Conservation (phyloP, 2,329 filamentous ascomycete species). For the Trichoderma koningiopsis region DNA sequence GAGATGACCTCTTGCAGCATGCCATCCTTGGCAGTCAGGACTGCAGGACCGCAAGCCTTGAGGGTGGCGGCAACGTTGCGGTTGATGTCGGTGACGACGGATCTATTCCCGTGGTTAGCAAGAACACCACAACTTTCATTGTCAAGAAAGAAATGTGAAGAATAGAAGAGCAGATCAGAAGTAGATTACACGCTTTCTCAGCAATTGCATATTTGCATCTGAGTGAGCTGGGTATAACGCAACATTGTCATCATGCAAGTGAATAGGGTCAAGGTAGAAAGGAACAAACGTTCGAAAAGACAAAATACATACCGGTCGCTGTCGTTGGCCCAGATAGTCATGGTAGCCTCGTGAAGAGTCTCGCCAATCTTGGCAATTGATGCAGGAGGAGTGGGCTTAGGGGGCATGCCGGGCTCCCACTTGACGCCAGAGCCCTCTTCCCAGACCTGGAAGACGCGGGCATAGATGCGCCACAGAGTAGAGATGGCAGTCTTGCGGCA, state of each 20-base stretch:
- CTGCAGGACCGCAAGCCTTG: slow-evolving; percentile 85
- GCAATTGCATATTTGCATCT: slow-evolving; percentile 82
- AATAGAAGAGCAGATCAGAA: slow-evolving; percentile 39
- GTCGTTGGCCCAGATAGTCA: slow-evolving; percentile 86
- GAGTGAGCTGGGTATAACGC: slow-evolving; percentile 99
- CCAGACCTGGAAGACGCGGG: slow-evolving; percentile 84
- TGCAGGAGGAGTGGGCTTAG: slow-evolving; percentile 74
- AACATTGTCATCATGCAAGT: slow-evolving; percentile 76
- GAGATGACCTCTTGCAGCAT: slow-evolving; percentile 76
- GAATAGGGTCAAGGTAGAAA: slow-evolving; percentile 24
- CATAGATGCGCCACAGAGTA: slow-evolving; percentile 91
- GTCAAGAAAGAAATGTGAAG: slow-evolving; percentile 26
- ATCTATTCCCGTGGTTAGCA: slow-evolving; percentile 59
- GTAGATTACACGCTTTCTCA: slow-evolving; percentile 70
- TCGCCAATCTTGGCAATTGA: slow-evolving; percentile 85
- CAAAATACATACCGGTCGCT: slow-evolving; percentile 78
- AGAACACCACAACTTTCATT: slow-evolving; percentile 21
- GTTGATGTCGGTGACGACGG: slow-evolving; percentile 92
- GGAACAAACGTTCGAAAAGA: slow-evolving; percentile 18
- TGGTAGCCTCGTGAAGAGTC: slow-evolving; percentile 80
- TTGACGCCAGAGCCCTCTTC: slow-evolving; percentile 74
- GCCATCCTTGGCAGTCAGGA: slow-evolving; percentile 69
- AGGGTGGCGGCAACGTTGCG: slow-evolving; percentile 88
- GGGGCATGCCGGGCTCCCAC: slow-evolving; percentile 85
- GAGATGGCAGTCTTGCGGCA: slow-evolving; percentile 89